phyloP scores from a whole-genome alignment of 768 basidiomycete species.

The Nevesoporus exiguus region DNA sequence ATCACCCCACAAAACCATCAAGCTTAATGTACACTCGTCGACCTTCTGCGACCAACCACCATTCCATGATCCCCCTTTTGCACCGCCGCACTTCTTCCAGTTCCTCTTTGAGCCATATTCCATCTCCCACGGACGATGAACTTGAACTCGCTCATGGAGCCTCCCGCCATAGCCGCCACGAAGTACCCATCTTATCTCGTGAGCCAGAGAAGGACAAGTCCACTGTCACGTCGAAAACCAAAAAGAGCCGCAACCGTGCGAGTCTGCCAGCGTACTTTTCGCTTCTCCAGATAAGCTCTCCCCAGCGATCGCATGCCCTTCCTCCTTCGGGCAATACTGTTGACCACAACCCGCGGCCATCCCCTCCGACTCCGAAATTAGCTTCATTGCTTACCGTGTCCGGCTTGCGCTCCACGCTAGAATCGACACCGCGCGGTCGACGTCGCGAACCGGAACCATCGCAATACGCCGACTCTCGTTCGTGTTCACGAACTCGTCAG shows the following conservation, averaged over 20 bases:
- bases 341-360: slow-evolving; percentile 38
- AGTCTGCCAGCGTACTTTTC: slow-evolving; percentile 77
- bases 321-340: slow-evolving; percentile 48
- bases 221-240: slow-evolving; percentile 38
- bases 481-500: slow-evolving; percentile 38
- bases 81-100: slow-evolving; percentile 50
- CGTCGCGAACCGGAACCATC: slow-evolving; percentile 39
- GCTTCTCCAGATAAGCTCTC: slow-evolving; percentile 53
- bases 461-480: slow-evolving; percentile 35
- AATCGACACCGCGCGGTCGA: slow-evolving; percentile 53
- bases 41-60: slow-evolving; percentile 69
- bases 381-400: slow-evolving; percentile 32
- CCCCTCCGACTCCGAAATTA: slow-evolving; percentile 61
- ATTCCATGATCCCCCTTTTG: slow-evolving; percentile 54
- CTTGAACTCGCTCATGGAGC: slow-evolving; percentile 38
- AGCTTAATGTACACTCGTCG: slow-evolving; percentile 64
- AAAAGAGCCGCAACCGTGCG: slow-evolving; percentile 60
- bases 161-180: slow-evolving; percentile 23
- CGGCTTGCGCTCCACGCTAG: slow-evolving; percentile 36
- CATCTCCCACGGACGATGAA: slow-evolving; percentile 43
- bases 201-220: slow-evolving; percentile 25
- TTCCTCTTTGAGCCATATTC: slow-evolving; percentile 30
- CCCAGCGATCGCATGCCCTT: slow-evolving; percentile 34
- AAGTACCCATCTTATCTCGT: slow-evolving; percentile 31
- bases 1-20: slow-evolving; percentile 35